These are phyloP conservation scores for Sclerotiophoma versabilis DNA, from an alignment of 2,329 filamentous ascomycete genomes.

Conservation along the genomic window DNA sequence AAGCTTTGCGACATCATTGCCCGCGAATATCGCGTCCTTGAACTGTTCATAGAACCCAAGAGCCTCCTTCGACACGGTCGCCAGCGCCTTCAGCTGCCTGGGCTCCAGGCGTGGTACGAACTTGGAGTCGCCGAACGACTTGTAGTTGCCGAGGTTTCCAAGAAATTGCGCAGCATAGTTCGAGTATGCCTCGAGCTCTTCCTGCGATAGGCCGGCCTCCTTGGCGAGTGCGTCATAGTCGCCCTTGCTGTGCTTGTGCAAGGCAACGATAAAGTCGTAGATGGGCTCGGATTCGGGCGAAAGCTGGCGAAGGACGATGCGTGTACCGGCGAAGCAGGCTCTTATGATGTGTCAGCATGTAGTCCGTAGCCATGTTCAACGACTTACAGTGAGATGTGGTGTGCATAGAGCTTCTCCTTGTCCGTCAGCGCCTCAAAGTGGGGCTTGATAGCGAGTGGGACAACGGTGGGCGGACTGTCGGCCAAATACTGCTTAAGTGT, in stretches of 20 bases:
- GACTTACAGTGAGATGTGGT: constrained; percentile 61
- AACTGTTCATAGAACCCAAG: constrained; percentile 52
- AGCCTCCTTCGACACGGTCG: constrained; percentile 49
- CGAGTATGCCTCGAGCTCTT: constrained; percentile 48
- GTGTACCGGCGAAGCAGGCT: constrained; percentile 57
- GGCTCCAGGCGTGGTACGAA: constrained; percentile 58
- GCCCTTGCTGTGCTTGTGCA: constrained; percentile 57
- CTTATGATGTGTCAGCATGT: constrained; percentile 28
- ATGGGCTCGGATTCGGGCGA: constrained; percentile 60
- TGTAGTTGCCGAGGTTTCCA: constrained; percentile 63
- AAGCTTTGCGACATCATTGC: constrained; percentile 50
- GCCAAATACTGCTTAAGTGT: constrained; percentile 77
- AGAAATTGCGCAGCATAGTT: constrained; percentile 56
- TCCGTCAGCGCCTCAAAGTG: constrained; percentile 83
- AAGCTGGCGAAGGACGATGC: constrained; percentile 61
- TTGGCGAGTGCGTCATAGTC: constrained; percentile 57
- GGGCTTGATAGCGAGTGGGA: constrained; percentile 86
- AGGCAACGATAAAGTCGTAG: constrained; percentile 62
- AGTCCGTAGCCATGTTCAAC: no score
- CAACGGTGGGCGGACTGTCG: constrained; percentile 87
- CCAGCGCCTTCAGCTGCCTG: constrained; percentile 54
- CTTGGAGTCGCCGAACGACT: constrained; percentile 59
- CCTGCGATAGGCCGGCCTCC: constrained; percentile 50
- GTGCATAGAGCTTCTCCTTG: constrained; percentile 87
- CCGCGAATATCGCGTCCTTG: constrained; percentile 56